Percentiles rank a stretch among this genome's conserved stretches.
Conservation (phyloP, 306 rosid species). For the Casuarina cunninghamiana region DNA sequence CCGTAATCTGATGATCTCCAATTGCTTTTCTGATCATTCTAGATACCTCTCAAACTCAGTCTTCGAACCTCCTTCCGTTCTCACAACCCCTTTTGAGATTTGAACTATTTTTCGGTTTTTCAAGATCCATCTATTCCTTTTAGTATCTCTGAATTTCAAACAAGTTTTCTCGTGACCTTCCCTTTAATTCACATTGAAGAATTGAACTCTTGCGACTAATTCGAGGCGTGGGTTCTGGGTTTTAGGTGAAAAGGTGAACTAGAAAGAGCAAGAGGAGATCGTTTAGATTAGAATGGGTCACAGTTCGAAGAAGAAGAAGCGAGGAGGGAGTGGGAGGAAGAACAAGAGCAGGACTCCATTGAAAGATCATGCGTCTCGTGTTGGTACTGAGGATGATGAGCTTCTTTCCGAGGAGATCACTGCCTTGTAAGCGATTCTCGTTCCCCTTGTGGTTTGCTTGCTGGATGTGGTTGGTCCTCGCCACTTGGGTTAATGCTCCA, state of each 20-base stretch:
- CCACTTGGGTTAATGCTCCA: neutral
- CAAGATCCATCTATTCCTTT: neutral
- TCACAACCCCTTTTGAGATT: neutral
- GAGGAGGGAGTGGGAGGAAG: slow-evolving; percentile 56
- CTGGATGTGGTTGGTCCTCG: slow-evolving; percentile 6
- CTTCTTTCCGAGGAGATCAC: slow-evolving; percentile 88
- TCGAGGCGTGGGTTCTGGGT: neutral
- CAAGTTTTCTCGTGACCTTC: neutral
- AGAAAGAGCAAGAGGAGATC: slow-evolving; percentile 2
- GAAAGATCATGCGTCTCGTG: slow-evolving; percentile 57
- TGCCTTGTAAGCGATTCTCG: slow-evolving; percentile 58
- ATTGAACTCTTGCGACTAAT: slow-evolving; percentile 1
- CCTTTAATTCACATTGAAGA: neutral
- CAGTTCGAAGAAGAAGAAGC: slow-evolving; percentile 80
- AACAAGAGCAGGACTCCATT: slow-evolving; percentile 63
- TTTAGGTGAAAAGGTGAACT: neutral
- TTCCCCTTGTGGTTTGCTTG: slow-evolving; percentile 7
- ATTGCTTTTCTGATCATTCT: neutral
- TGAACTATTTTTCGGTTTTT: neutral
- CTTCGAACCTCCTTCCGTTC: neutral
- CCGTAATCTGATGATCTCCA: neutral
- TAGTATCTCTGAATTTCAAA: neutral
- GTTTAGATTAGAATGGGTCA: slow-evolving; percentile 52
- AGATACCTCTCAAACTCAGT: neutral
- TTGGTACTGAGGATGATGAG: slow-evolving; percentile 44